Conservation (phyloP, 495 filamentous ascomycete species). For the Aspergillus steynii region DNA sequence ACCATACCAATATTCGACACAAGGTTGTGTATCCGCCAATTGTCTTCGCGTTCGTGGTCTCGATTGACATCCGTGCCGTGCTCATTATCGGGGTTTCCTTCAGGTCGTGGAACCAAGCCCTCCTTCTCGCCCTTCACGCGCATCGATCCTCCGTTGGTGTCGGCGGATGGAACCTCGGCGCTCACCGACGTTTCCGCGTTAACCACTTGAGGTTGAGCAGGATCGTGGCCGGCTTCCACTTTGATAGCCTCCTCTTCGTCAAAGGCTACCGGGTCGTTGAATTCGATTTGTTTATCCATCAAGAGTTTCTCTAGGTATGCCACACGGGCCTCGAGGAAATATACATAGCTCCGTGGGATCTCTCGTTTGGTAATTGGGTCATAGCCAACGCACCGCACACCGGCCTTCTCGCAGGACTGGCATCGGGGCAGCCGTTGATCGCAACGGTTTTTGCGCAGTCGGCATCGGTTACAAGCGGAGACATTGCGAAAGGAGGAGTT, state of each 20-base stretch:
- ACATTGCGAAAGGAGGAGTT: conserved; percentile 82
- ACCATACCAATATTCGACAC: conserved; percentile 75
- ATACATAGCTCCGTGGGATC: conserved; percentile 92
- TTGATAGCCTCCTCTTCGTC: conserved; percentile 57
- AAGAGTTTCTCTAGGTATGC: conserved; percentile 81
- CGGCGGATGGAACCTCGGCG: conserved; percentile 19
- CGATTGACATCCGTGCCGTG: conserved; percentile 24
- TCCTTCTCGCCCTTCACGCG: conserved; percentile 31
- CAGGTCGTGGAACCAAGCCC: conserved; percentile 20
- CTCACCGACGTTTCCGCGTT: conserved; percentile 13
- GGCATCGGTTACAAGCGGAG: conserved; percentile 90
- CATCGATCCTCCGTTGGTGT: conserved; percentile 22
- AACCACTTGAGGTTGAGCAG: conserved; percentile 20
- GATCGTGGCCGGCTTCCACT: conserved; percentile 35
- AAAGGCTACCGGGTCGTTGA: conserved; percentile 74
- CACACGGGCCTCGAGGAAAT: conserved; percentile 85
- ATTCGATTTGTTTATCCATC: conserved; percentile 65
- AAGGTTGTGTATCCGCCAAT: conserved; percentile 67
- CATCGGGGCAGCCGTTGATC: conserved; percentile 91
- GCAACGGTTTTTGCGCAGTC: conserved; percentile 89
- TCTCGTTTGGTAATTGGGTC: conserved; percentile 95
- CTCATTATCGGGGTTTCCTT: conserved; percentile 37
- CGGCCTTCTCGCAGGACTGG: conserved; percentile 85
- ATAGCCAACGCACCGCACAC: conserved; percentile 87
- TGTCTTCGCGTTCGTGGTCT: conserved; percentile 51